Evolutionary conservation across 2,329 filamentous ascomycete species (phyloP).

Genomic region (Epichloe festucae): DNA sequence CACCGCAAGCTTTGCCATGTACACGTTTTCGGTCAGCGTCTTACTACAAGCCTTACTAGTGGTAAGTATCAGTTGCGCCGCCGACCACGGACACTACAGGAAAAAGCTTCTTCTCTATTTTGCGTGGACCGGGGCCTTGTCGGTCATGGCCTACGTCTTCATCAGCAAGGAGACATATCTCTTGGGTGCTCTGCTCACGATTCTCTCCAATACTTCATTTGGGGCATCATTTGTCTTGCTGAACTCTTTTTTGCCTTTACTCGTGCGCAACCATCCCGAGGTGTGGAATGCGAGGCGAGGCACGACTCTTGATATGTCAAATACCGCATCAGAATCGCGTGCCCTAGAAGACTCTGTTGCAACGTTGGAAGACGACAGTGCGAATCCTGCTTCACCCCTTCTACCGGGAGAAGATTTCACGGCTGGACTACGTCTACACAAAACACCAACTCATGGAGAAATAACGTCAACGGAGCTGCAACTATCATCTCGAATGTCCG

Average conservation of each 20-base stretch:
- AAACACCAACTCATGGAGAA: slow-evolving; percentile 31
- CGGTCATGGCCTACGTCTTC: slow-evolving; percentile 81
- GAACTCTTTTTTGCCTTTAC: slow-evolving; percentile 85
- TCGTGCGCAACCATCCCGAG: slow-evolving; percentile 73
- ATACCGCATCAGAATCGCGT: slow-evolving; percentile 21
- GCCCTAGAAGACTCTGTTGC: slow-evolving; percentile 20
- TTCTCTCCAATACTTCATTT: slow-evolving; percentile 86
- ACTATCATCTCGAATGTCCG: slow-evolving; percentile 81
- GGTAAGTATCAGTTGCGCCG: slow-evolving; percentile 90
- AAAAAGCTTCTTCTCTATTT: slow-evolving; percentile 82
- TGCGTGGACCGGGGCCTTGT: slow-evolving; percentile 64
- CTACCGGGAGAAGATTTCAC: slow-evolving; percentile 20
- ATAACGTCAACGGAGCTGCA: slow-evolving; percentile 55
- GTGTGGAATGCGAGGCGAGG: slow-evolving; percentile 18
- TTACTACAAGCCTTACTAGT: slow-evolving; percentile 80
- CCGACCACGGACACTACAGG: slow-evolving; percentile 84
- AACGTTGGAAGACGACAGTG: slow-evolving; percentile 17
- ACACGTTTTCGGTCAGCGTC: slow-evolving; percentile 90
- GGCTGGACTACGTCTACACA: slow-evolving; percentile 20
- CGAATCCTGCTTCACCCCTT: slow-evolving; percentile 34
- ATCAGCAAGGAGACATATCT: slow-evolving; percentile 65
- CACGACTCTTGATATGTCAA: slow-evolving; percentile 18
- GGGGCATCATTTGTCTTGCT: slow-evolving; percentile 90
- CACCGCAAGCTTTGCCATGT: slow-evolving; percentile 95
- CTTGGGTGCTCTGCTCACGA: slow-evolving; percentile 69